Base-by-base conservation (phyloP, 495 filamentous ascomycete species). In the Niebla homalea region DNA sequence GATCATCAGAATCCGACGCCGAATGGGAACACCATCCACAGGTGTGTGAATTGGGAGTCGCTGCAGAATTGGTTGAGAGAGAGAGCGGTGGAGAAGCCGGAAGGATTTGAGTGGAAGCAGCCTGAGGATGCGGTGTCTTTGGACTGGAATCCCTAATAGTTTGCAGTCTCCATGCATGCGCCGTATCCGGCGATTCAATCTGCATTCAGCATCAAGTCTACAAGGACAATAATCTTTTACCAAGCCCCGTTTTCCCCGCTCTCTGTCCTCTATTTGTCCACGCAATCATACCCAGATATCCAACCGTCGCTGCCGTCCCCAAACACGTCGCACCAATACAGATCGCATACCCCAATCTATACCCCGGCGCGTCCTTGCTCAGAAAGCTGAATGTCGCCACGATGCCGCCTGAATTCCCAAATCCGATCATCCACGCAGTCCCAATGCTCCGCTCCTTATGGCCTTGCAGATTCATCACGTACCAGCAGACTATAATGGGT, bases 341-440 rank as follows among this genome's bases (percentile, higher is more conserved):
- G 43, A 64, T 57, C 20, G 57, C 50, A 46, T 70, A 72, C 0
- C 69, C 69, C 2, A 50, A 60, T 1, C 25, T 50, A 50, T 71
- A 72, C 14, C 11, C 25, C 1, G 70, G 70, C 4, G 54, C 61
- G 43, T 72, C 64, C 14, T 26, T 42, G 0, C 54, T 48, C 21
- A 69, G 43, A 49, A 71, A 72, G 7, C 61, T 52, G 43, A 66
- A 69, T 0, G 58, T 57, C 10, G 67, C 60, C 11, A 71, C 59
- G 38, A 71, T 66, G 6, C 67, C 66, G 5, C 67, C 69, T 10
- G 60, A 52, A 47, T 72, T 72, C 11, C 60, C 60, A 20, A 63
- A 59, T 18, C 60, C 50, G 21, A 63, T 63, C 45, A 51, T 38
- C 53, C 53, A 63, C 4, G 59, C 67, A 22, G 55, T 56, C 15